Evolutionary conservation across 495 filamentous ascomycete genomes (phyloP), one percentile per base, ranked within the genome.

Genomic region (Hyphodiscus hymeniophilus): DNA sequence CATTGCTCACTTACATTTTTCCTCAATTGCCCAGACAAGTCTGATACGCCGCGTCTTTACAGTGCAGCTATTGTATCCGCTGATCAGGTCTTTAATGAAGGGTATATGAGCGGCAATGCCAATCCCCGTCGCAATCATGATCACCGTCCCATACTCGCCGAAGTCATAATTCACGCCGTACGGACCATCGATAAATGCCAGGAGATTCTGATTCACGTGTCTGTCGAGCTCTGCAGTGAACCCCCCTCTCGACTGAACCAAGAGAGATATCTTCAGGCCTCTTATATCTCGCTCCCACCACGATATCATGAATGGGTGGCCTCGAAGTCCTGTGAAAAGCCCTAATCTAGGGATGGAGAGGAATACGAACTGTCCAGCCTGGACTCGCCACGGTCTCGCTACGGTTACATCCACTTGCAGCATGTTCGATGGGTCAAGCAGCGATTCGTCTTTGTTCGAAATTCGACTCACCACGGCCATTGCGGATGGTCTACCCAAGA

Each of bases 281-380:
- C n/a, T n/a, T n/a, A n/a, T n/a, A n/a, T 60, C 54, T n/a, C 35
- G 39, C 7, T 65, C 56, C 64, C 55, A 69, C 66, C 58, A 69
- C 5, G 45, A 52, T 31, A 66, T 61, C 7, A 56, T 52, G 45
- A 68, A 68, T 1, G 56, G 61, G 42, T 68, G 55, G 1, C 51
- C 50, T 45, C 60, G 56, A 31, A 63, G 55, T 16, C 57, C 26
- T 40, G 58, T 58, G 0, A 61, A 60, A 12, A 62, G 44, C 6
- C 61, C 55, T 2, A 61, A 26, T 31, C 42, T 48, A 7, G 54
- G 60, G 10, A 64, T 46, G 12, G 50, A 52, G 12, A 66, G 46
- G 42, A 54, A 66, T 7, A 68, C 38, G 6, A 50, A 56, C 39
- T 68, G 40, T 7, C 66, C 54, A 7, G 61, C 61, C 15, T 39